Base-by-base conservation (phyloP, 768 basidiomycete species). In the Trametes cubensis region DNA sequence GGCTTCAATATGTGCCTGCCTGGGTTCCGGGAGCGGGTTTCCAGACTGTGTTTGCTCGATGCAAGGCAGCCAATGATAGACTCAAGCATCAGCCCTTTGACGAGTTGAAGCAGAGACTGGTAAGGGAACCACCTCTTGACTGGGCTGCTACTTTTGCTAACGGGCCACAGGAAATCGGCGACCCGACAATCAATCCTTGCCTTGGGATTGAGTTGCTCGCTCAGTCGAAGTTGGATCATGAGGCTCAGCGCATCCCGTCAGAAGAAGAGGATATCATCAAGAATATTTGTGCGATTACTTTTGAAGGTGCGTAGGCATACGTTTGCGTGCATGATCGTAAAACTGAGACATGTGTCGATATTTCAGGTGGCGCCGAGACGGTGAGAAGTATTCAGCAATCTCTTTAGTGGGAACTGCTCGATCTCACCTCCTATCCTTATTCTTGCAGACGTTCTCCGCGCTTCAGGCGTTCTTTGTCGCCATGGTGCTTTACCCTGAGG, bases 401-500 rank as follows among this genome's bases (percentile, higher is more conserved):
- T 4, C 28, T 30, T 4, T 30, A 4, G 28, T 8, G 28, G 28
- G 8, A 8, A 4, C 4, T 30, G 28, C 28, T 30, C 28, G 28
- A 30, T 8, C 28, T 30, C 4, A 30, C 28, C 28, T 30, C 28
- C 4, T 30, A 4, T 8, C 4, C 28, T 11, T 11, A 10, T 34
- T 7, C 34, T 2, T 2, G 6, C 25, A 60, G 59, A 47, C 52
- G 15, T 48, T 52, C 49, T 64, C 63, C 10, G 47, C 48, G 1
- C n/a, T 60, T 17, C 51, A 48, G 26, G 54, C 46, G 18, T 63
- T 55, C 26, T 54, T 66, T 41, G 62, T 59, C 13, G 65, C 56
- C 6, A 49, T 64, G 50, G 48, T 34, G 18, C 58, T 64, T 4
- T 34, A 64, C 45, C 67, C 67, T 4, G 54, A 62, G 3, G 64